Percentiles rank a stretch among this genome's conserved stretches.
These are phyloP conservation scores for Ceratocystis eucalypticola DNA, from an alignment of 2,329 filamentous ascomycete species.

Conservation along the genomic window DNA sequence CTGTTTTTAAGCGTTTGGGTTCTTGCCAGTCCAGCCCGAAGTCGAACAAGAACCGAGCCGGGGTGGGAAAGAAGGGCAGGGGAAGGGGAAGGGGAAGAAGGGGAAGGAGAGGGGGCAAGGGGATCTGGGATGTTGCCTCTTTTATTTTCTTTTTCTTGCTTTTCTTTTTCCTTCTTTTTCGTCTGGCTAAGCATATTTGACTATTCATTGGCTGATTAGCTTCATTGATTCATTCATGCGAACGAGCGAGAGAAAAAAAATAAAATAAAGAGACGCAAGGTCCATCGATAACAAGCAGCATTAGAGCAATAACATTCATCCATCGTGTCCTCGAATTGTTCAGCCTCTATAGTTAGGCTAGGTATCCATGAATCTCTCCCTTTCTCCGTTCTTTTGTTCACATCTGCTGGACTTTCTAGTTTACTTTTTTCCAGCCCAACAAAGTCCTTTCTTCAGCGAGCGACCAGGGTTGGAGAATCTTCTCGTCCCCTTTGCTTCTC, in stretches of 20 bases:
- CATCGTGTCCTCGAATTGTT: not conserved
- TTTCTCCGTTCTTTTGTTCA: not conserved
- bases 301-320: not conserved
- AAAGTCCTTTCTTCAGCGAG: not conserved
- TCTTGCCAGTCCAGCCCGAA: slow-evolving; percentile 2
- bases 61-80: slow-evolving; percentile 1
- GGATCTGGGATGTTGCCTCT: not conserved
- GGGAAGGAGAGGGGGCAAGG: not conserved
- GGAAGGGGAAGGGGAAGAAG: not conserved
- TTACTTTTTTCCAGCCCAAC: no score
- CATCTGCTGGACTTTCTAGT: not conserved
- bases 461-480: not conserved
- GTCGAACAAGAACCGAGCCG: slow-evolving; percentile 1
- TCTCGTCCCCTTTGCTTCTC: not conserved
- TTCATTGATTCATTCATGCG: slow-evolving; percentile 3
- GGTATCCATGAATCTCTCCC: not conserved
- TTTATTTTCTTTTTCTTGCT: not conserved
- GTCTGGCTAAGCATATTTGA: not conserved
- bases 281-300: not conserved
- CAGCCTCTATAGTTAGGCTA: not conserved
- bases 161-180: not conserved
- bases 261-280: no score
- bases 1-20: not conserved
- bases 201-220: not conserved
- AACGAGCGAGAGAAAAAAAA: no score